These are phyloP conservation scores for Euryodendron excelsum DNA, from an alignment of 148 eudicot genomes.

Conservation along the genomic window DNA sequence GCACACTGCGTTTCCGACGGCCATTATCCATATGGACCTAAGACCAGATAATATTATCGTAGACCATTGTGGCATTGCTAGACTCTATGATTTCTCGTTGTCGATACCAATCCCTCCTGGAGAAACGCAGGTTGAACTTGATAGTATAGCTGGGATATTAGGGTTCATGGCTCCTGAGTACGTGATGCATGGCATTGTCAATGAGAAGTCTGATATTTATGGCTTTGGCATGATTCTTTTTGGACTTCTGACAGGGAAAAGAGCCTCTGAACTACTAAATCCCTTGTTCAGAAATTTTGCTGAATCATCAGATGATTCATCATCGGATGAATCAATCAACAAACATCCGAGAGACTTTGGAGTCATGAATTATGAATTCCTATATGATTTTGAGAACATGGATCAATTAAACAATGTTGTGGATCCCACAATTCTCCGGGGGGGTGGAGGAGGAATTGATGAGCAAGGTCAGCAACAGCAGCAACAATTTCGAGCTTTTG, in stretches of 20 bases:
- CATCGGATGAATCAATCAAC: too few species aligned
- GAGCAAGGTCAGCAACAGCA: too few species aligned
- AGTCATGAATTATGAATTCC: too few species aligned
- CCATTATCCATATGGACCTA: slow-evolving; percentile 8
- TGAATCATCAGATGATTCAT: too few species aligned
- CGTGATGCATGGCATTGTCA: neutral
- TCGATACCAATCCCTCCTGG: slow-evolving; percentile 2
- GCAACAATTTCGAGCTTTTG: neutral
- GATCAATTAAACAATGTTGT: neutral
- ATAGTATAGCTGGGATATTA: neutral
- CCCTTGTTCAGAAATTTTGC: too few species aligned
- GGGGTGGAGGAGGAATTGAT: neutral
- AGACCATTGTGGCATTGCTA: slow-evolving; percentile 11
- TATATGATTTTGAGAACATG: too few species aligned
- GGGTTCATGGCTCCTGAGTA: neutral
- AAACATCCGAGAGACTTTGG: too few species aligned
- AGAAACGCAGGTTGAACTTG: neutral
- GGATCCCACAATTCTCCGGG: neutral
- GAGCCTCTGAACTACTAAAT: too few species aligned
- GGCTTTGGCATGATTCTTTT: neutral
- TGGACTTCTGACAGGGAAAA: neutral
- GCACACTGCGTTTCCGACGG: slow-evolving; percentile 18
- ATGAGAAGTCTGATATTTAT: neutral
- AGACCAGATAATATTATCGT: slow-evolving; percentile 1
- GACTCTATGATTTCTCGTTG: slow-evolving; percentile 8